Evolutionary conservation across 768 basidiomycete species (phyloP), one percentile per base, ranked within the genome.

Genomic region (Pholiota molesta): DNA sequence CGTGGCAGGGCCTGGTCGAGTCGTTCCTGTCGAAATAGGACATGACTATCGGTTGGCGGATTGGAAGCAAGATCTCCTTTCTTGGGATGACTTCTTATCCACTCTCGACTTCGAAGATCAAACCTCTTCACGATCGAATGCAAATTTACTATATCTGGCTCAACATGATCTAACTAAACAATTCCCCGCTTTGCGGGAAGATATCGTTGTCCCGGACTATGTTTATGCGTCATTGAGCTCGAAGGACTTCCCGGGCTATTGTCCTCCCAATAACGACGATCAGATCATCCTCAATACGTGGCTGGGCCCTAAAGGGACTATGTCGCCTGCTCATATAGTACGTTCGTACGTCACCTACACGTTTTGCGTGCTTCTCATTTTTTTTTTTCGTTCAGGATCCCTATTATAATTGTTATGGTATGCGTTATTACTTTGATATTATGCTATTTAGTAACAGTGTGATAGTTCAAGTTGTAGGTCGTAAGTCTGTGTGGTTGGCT

Each of bases 21-120:
- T 93, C 5, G 90, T 99, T 1, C 97, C 97, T 5, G 88, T 99
- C 7, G 97, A 99, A 74, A 76, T 97, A 17, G 97, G 97, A 14
- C 73, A 75, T 35, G 91, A 95, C 70, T 99, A 99, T 74, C 86
- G 92, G 29, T 76, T 80, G 11, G 83, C 85, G 21, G 84, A 85
- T 51, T 99, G 97, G 97, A 82, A 83, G 0, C 97, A 97, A 72
- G 75, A 76, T 65, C 78, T 99, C 57, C 85, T 97, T 73, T 68
- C 72, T 21, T 97, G 94, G 87, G 86, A 91, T 37, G 80, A 78
- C 1, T 95, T 99, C 71, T 78, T 98, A 7, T 66, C 78, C 60
- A 73, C 77, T 40, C 74, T 81, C 21, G 74, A 77, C 55, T 71
- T 77, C n/a, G 66, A 70, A 45, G 73, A 77, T 44, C 74, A 76